Evolutionary conservation across 495 filamentous ascomycete species (phyloP).

Genomic region (Letharia lupina): DNA sequence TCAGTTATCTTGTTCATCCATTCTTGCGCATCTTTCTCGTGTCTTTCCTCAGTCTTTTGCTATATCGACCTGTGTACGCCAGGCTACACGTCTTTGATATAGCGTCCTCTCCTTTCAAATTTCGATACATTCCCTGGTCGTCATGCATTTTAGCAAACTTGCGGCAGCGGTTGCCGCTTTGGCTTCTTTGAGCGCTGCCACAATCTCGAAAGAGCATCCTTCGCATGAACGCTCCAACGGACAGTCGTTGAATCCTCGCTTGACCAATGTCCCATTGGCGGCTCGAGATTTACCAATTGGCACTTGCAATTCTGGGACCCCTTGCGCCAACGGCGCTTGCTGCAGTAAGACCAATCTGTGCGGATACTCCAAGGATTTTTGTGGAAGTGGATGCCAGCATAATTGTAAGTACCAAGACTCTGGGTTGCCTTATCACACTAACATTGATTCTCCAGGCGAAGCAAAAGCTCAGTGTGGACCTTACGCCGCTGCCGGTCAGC

Average conservation of each 20-base stretch:
- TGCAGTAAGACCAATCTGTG: conserved; percentile 25
- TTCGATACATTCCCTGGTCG: neutral
- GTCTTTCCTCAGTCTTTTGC: too few relatives aligned
- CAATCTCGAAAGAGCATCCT: neutral
- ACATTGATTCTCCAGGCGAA: conserved; percentile 15
- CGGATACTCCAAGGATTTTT: conserved; percentile 26
- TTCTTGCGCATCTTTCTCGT: too few relatives aligned
- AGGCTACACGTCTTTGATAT: neutral
- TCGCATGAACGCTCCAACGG: neutral
- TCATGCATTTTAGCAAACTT: neutral
- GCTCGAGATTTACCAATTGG: neutral
- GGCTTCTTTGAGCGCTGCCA: neutral
- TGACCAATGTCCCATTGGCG: neutral
- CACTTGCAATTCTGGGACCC: conserved; percentile 20
- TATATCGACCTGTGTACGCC: neutral
- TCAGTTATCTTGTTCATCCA: too few relatives aligned
- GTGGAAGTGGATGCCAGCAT: conserved; percentile 29
- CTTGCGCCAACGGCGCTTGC: conserved; percentile 28
- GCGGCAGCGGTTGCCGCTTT: neutral
- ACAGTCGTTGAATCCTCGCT: neutral
- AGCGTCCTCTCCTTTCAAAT: neutral
- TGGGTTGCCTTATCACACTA: too few relatives aligned
- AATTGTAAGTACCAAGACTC: conserved; percentile 26
- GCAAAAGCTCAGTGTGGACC: conserved; percentile 38
- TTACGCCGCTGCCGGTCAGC: conserved; percentile 22